Conservation (phyloP, 1,284 basidiomycete genomes). For the Malassezia caprae region DNA sequence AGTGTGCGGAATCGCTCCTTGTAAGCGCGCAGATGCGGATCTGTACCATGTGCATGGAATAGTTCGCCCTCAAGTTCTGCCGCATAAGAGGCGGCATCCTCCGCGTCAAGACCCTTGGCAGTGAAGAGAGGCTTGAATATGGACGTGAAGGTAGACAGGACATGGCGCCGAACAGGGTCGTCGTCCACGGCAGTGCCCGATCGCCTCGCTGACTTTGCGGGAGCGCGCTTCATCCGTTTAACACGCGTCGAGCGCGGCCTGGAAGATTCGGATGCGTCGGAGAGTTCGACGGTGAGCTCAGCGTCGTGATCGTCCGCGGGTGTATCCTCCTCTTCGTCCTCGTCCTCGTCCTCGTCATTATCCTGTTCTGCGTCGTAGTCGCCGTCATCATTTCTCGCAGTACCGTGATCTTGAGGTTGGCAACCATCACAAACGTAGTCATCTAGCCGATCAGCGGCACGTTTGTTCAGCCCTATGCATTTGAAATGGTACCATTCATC, state of each 20-base stretch:
- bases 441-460: constrained; percentile 31
- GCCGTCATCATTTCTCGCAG: background rate
- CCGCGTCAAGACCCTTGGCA: background rate
- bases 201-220: background rate
- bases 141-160: constrained; percentile 10
- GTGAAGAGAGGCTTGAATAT: constrained; percentile 11
- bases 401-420: background rate
- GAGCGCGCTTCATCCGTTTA: background rate
- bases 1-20: constrained; percentile 43
- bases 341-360: constrained; percentile 1
- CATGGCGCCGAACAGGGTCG: constrained; percentile 15
- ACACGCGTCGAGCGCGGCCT: background rate
- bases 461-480: constrained; percentile 37
- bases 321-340: background rate
- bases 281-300: background rate
- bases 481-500: constrained; percentile 44
- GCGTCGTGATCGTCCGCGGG: background rate
- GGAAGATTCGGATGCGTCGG: background rate
- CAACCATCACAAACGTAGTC: constrained; percentile 37
- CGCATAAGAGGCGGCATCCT: constrained; percentile 1
- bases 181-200: background rate
- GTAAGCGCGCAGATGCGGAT: constrained; percentile 19
- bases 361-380: constrained; percentile 1
- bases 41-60: constrained; percentile 1
- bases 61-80: constrained; percentile 11